Percentiles rank a stretch among this genome's conserved stretches.
Conservation (phyloP, 768 basidiomycete genomes). For the Phlebiopsis flavidoalba region DNA sequence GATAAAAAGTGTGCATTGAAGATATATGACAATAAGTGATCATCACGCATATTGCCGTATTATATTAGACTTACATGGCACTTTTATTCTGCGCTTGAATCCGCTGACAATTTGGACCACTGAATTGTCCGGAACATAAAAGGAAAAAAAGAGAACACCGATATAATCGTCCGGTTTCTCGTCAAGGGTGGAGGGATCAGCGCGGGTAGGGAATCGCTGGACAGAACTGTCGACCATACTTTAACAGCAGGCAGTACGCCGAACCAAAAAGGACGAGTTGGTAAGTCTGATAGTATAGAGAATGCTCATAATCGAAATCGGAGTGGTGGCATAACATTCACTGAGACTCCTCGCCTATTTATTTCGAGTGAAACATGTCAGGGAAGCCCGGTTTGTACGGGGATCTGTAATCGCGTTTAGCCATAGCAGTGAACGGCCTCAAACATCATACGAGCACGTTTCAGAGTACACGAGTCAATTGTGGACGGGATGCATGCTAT, state of each 20-base stretch:
- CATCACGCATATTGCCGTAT: constrained; percentile 12
- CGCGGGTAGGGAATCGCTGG: constrained; percentile 51
- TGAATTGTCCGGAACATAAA: constrained; percentile 69
- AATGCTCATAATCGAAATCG: too few species aligned
- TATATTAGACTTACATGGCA: too few species aligned
- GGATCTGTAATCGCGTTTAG: constrained; percentile 46
- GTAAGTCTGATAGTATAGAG: constrained; percentile 69
- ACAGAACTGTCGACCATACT: constrained; percentile 67
- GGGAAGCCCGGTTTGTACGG: constrained; percentile 63
- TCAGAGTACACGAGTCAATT: constrained; percentile 51
- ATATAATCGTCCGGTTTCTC: constrained; percentile 34
- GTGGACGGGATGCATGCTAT: constrained; percentile 65
- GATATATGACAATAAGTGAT: constrained; percentile 68
- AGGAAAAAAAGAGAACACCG: too few species aligned
- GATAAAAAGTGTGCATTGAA: too few species aligned
- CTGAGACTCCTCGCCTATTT: constrained; percentile 80
- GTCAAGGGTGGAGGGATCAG: constrained; percentile 17
- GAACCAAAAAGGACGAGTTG: constrained; percentile 78
- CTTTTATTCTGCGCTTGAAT: too few species aligned
- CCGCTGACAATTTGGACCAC: too few species aligned
- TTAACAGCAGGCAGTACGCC: constrained; percentile 78
- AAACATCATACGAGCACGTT: constrained; percentile 28
- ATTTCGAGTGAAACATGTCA: constrained; percentile 75
- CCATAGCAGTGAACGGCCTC: not conserved
- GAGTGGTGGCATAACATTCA: constrained; percentile 59